Evolutionary conservation across 495 filamentous ascomycete species (phyloP), one percentile per base, ranked within the genome.

Genomic region (Podospora tetraspora): DNA sequence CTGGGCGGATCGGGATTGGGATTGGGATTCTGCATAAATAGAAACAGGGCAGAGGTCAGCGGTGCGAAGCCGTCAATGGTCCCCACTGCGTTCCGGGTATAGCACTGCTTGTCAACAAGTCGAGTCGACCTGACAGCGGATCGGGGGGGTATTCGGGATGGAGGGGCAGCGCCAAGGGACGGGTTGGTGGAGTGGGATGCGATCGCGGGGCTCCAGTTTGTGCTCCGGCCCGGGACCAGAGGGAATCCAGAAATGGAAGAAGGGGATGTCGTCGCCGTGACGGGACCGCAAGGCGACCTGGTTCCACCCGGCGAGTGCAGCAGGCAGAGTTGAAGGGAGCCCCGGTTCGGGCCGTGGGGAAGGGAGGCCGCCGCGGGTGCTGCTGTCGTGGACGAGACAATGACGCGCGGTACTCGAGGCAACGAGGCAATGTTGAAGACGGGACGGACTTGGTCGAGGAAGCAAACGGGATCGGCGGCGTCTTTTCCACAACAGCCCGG

Each of bases 21-120:
- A 52, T 52, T 52, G 43, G 43, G 43, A 52, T 52, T 74, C 82
- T 84, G 79, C 77, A 80, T 78, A 73, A 78, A 79, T 72, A 60
- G 59, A 52, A 68, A 63, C 66, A 60, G 69, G 66, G 64, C 62
- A 63, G 32, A 52, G 43, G 16, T 52, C 43, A 52, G 43, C 16
- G 43, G 16, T 52, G 43, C 43, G 43, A 52, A 16, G 43, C 37
- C 37, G 37, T 25, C 24, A 25, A 25, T 16, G 34, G 43, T 52
- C 19, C 43, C 43, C 43, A 52, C 43, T 52, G 37, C 32, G 37
- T 43, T 5, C 37, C 37, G 37, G 37, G 37, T 43, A 43, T 43
- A 43, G 37, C 32, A 37, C 32, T 37, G 27, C 27, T 27, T 27
- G 32, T 37, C 37, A 43, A 43, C 11, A 34, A 34, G 32, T 34